A percentile compares a stretch with the other conserved stretches of the same genome.
Evolutionary conservation across 2,329 filamentous ascomycete genomes (phyloP).

Genomic region (Hypoxylon sp.): DNA sequence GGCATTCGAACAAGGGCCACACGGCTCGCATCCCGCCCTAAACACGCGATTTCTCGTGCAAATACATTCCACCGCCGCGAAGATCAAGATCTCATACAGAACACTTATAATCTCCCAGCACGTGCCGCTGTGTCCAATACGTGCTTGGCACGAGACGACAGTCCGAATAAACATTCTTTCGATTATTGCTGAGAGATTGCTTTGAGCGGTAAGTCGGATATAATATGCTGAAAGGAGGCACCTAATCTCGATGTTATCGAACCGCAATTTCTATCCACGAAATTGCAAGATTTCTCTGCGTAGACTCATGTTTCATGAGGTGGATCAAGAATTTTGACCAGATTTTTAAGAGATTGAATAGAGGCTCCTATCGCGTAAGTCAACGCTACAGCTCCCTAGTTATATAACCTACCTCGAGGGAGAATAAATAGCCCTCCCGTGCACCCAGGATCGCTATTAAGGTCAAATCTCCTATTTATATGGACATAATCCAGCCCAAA

Average conservation of each 20-base stretch:
- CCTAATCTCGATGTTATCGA: background rate
- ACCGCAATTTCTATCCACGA: background rate
- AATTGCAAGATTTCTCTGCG: background rate
- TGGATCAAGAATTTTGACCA: background rate
- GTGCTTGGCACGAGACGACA: conserved; percentile 15
- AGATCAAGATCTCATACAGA: conserved; percentile 15
- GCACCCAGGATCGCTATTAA: no score
- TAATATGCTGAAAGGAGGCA: background rate
- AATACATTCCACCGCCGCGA: conserved; percentile 42
- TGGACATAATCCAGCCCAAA: background rate
- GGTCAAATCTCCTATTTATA: background rate
- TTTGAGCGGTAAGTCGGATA: background rate
- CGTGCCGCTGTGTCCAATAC: conserved; percentile 6
- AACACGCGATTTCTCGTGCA: conserved; percentile 13
- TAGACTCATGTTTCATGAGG: background rate
- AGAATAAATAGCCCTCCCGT: background rate
- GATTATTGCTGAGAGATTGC: conserved; percentile 26
- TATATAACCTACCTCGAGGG: background rate
- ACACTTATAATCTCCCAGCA: conserved; percentile 4
- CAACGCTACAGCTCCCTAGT: conserved; percentile 19
- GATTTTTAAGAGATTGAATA: background rate
- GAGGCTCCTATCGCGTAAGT: conserved; percentile 1
- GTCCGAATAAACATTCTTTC: conserved; percentile 1
- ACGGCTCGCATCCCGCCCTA: conserved; percentile 10
- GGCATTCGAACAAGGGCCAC: background rate